These are phyloP conservation scores for Linnemannia elongata DNA, from an alignment of 192 early-diverging fungal genomes.

Conservation along the genomic window DNA sequence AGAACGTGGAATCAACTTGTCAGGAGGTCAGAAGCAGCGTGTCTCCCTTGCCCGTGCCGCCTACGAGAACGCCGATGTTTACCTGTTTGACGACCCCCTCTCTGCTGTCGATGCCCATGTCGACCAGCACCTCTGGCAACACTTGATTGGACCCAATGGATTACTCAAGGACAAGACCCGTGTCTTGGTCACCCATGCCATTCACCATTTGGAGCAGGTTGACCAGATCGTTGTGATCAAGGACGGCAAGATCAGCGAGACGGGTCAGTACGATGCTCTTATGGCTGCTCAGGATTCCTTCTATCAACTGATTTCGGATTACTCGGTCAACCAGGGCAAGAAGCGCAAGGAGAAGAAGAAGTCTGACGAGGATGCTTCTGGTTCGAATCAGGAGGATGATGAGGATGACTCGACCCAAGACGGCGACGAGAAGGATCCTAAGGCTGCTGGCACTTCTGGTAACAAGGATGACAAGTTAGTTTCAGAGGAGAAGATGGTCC, in stretches of 20 bases:
- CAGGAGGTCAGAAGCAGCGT: constrained; percentile 91
- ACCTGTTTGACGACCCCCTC: constrained; percentile 65
- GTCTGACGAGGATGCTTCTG: neutral
- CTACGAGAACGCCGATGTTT: constrained; percentile 84
- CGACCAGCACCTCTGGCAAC: constrained; percentile 79
- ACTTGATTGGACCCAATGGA: constrained; percentile 88
- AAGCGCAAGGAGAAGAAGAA: constrained; percentile 38
- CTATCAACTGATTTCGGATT: constrained; percentile 78
- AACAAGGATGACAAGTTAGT: constrained; percentile 69
- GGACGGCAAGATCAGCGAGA: constrained; percentile 78
- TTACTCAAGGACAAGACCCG: constrained; percentile 83
- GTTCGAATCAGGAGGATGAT: constrained; percentile 27
- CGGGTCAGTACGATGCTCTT: constrained; percentile 74
- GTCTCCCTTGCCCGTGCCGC: constrained; percentile 79
- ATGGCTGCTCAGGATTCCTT: constrained; percentile 74
- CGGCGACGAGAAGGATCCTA: constrained; percentile 52
- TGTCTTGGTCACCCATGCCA: constrained; percentile 85
- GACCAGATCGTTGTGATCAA: constrained; percentile 80
- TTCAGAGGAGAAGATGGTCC: constrained; percentile 82
- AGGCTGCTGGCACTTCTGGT: constrained; percentile 2
- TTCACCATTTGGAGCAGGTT: constrained; percentile 78
- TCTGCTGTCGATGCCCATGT: constrained; percentile 76
- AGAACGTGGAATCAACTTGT: constrained; percentile 90
- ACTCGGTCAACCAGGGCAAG: constrained; percentile 70
- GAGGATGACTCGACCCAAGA: constrained; percentile 61